Conservation (phyloP, 495 filamentous ascomycete species). For the Hypoxylon cercidicola region DNA sequence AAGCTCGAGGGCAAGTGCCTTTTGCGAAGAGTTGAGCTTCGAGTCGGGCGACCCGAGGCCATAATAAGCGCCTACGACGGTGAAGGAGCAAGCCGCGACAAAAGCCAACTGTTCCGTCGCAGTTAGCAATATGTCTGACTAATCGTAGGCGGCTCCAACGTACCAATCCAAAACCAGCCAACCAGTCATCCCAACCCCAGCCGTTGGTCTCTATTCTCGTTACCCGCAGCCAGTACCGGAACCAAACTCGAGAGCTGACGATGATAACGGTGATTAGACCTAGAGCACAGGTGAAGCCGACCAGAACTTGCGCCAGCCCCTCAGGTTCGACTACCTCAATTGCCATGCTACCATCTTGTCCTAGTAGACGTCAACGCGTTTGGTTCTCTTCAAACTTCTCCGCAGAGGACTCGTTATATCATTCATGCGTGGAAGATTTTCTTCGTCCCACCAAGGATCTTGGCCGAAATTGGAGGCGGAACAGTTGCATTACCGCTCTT, state of each 20-base stretch:
- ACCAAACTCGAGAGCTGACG: slow-evolving; percentile 5
- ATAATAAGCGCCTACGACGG: background rate
- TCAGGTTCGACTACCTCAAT: background rate
- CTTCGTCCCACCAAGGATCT: background rate
- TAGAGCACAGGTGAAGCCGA: slow-evolving; percentile 1
- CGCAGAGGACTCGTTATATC: background rate
- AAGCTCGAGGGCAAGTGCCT: background rate
- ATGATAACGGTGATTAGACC: background rate
- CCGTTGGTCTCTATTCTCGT: background rate
- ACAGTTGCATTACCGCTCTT: background rate
- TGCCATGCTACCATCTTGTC: background rate
- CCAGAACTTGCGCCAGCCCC: background rate
- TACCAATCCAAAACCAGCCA: slow-evolving; percentile 1
- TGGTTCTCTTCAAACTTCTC: background rate
- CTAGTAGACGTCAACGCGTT: no score
- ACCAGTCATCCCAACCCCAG: slow-evolving; percentile 2
- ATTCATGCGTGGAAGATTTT: background rate
- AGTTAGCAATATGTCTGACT: background rate
- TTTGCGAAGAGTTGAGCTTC: slow-evolving; percentile 1
- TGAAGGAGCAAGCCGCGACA: background rate
- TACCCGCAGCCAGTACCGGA: background rate
- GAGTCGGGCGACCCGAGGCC: slow-evolving; percentile 1
- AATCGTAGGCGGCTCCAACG: background rate
- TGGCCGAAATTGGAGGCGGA: background rate
- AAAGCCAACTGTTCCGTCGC: slow-evolving; percentile 1